phyloP scores from a whole-genome alignment of 2,329 filamentous ascomycete species.

The Rhynchosporium agropyri region DNA sequence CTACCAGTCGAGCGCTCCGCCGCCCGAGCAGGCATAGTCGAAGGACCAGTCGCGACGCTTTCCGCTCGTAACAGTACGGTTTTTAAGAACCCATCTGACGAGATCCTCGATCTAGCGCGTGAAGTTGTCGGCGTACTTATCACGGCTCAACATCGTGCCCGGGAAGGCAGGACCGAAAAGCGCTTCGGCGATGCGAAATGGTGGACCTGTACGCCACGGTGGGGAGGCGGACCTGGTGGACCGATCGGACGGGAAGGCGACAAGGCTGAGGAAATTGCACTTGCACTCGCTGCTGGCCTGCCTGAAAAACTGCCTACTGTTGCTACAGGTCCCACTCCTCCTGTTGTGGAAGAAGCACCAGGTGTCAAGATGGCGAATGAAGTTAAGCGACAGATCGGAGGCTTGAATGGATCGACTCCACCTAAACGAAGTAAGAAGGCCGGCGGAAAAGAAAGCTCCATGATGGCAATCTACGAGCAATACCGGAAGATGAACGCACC shows the following conservation, averaged over 20 bases:
- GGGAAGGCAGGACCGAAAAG: constrained; percentile 58
- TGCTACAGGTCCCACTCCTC: not conserved
- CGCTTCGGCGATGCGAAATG: constrained; percentile 61
- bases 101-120: constrained; percentile 62
- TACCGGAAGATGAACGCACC: constrained; percentile 65
- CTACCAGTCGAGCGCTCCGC: constrained; percentile 61
- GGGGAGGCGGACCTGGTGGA: constrained; percentile 65
- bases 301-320: constrained; percentile 14
- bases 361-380: constrained; percentile 24
- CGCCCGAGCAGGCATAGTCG: constrained; percentile 60
- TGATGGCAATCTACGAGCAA: constrained; percentile 62
- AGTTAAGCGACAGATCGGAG: constrained; percentile 28
- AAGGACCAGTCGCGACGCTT: constrained; percentile 64
- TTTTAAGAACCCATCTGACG: constrained; percentile 58
- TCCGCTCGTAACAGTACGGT: constrained; percentile 58
- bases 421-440: constrained; percentile 30
- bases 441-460: constrained; percentile 36
- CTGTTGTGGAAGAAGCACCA: not conserved
- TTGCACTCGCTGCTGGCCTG: not conserved
- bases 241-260: constrained; percentile 62
- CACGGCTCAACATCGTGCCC: constrained; percentile 64
- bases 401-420: constrained; percentile 28
- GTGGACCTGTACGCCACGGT: constrained; percentile 63
- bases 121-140: constrained; percentile 63
- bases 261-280: constrained; percentile 23